Conservation (phyloP, 2,329 filamentous ascomycete species). For the Graphium sp. region DNA sequence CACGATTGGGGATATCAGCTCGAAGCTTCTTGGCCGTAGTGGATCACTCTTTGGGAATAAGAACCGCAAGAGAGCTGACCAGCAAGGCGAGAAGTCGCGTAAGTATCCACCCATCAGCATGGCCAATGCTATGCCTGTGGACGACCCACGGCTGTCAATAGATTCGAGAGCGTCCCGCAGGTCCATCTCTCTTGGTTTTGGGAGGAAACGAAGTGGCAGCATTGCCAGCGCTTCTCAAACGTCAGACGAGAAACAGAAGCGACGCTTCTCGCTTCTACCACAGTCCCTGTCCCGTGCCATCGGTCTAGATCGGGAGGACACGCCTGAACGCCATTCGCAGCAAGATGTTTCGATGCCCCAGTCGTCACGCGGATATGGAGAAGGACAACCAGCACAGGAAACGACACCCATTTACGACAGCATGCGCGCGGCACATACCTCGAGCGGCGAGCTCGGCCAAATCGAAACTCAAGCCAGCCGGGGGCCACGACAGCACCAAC, state of each 20-base stretch:
- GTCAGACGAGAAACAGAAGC: constrained; percentile 37
- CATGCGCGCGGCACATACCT: constrained; percentile 1
- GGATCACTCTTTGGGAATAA: constrained; percentile 63
- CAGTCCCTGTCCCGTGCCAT: constrained; percentile 46
- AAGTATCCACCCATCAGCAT: constrained; percentile 87
- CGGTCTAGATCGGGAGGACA: constrained; percentile 35
- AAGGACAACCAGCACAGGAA: neutral
- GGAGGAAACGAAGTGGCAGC: constrained; percentile 55
- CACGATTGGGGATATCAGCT: constrained; percentile 66
- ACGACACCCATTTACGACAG: constrained; percentile 5
- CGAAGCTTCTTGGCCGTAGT: constrained; percentile 70
- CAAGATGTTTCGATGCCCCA: constrained; percentile 36
- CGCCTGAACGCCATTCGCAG: constrained; percentile 30
- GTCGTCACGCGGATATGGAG: neutral
- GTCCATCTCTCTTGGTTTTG: constrained; percentile 52
- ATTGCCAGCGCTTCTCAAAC: constrained; percentile 35
- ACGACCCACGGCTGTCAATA: constrained; percentile 42
- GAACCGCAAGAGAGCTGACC: constrained; percentile 31
- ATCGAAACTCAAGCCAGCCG: neutral
- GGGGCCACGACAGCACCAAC: constrained; percentile 16
- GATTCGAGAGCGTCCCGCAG: constrained; percentile 51
- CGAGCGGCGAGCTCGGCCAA: neutral
- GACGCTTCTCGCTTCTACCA: constrained; percentile 57
- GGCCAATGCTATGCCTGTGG: constrained; percentile 31
- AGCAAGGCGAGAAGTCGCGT: constrained; percentile 41